Evolutionary conservation across 495 filamentous ascomycete genomes (phyloP).

Genomic region (Hyaloscypha finlandica): DNA sequence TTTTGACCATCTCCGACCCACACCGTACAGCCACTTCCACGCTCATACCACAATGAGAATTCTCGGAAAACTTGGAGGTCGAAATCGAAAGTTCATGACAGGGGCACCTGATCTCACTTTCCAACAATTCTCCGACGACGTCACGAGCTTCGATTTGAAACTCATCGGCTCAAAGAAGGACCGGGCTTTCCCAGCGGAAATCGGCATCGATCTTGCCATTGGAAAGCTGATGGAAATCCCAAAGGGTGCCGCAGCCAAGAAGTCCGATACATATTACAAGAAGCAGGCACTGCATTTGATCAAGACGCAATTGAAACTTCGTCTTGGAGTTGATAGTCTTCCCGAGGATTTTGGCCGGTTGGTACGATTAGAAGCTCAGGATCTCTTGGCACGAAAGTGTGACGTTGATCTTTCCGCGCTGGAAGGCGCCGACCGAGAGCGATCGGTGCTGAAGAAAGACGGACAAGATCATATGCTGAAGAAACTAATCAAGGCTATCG

Average conservation of each 20-base stretch:
- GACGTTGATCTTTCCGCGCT: conserved; percentile 62
- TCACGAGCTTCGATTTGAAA: conserved; percentile 80
- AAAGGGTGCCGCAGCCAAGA: conserved; percentile 61
- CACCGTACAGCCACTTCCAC: conserved; percentile 94
- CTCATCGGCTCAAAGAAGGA: conserved; percentile 87
- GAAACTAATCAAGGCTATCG: conserved; percentile 83
- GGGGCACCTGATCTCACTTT: conserved; percentile 80
- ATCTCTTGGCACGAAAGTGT: conserved; percentile 70
- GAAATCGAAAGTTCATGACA: conserved; percentile 92
- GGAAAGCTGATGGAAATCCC: conserved; percentile 79
- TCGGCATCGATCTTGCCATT: conserved; percentile 87
- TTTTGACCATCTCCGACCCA: conserved; percentile 89
- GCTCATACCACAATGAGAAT: conserved; percentile 99
- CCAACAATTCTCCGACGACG: conserved; percentile 83
- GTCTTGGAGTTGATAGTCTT: conserved; percentile 82
- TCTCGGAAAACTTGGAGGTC: conserved; percentile 91
- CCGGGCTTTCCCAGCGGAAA: conserved; percentile 78
- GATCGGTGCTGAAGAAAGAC: conserved; percentile 82
- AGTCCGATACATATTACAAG: conserved; percentile 85
- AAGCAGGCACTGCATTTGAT: conserved; percentile 87
- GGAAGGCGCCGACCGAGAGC: conserved; percentile 71
- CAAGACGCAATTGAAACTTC: conserved; percentile 82
- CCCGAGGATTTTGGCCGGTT: conserved; percentile 86
- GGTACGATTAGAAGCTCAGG: conserved; percentile 85
- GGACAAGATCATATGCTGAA: conserved; percentile 78